Conservation (phyloP, 208 protist genomes). For the Crithidia sp. region DNA sequence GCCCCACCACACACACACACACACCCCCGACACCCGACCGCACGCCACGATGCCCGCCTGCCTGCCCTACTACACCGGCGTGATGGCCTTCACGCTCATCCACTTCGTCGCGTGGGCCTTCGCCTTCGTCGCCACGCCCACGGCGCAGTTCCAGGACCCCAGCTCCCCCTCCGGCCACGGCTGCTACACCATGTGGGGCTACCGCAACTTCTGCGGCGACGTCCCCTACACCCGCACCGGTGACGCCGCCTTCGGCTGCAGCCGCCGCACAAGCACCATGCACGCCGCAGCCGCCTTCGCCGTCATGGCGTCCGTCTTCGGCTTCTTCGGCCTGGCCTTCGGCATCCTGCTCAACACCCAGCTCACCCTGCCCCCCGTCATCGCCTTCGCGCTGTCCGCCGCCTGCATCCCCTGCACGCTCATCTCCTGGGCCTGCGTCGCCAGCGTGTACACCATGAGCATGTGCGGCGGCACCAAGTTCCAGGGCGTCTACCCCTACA, state of each 20-base stretch:
- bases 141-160: conserved; percentile 31
- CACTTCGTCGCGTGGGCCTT: conserved; percentile 44
- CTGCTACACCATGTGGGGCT: conserved; percentile 61
- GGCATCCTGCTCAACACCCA: conserved; percentile 37
- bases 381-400: conserved; percentile 37
- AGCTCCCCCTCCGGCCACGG: conserved; percentile 2
- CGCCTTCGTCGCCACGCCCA: conserved; percentile 44
- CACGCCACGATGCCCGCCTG: conserved; percentile 21
- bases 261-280: conserved; percentile 36
- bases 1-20: background rate
- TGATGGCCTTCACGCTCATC: conserved; percentile 39
- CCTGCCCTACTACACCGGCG: conserved; percentile 31
- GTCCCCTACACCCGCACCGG: conserved; percentile 30
- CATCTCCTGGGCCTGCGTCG: conserved; percentile 56
- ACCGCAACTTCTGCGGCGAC: conserved; percentile 39
- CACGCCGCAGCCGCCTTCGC: conserved; percentile 40
- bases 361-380: conserved; percentile 15
- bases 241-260: conserved; percentile 36
- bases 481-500: conserved; percentile 31
- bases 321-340: conserved; percentile 40
- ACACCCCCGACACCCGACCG: background rate
- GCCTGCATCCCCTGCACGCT: conserved; percentile 41
- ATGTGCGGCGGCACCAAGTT: conserved; percentile 36
- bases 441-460: conserved; percentile 36
- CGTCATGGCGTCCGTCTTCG: conserved; percentile 39